Evolutionary conservation across 176 grass and related monocot species (phyloP).

Genomic region (Areca catechu): DNA sequence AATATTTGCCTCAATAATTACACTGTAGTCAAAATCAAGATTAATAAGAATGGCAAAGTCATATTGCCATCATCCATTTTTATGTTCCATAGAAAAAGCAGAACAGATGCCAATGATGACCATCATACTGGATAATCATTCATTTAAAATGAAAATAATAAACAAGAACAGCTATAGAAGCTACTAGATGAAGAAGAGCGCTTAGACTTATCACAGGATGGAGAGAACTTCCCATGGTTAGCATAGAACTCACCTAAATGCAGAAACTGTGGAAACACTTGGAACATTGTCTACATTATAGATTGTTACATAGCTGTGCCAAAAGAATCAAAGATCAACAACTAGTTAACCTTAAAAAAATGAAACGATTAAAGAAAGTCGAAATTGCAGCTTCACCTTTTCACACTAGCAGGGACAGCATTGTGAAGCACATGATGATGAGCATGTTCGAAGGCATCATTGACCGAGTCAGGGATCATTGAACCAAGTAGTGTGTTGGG

Average conservation of each 20-base stretch:
- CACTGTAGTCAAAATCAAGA: too few relatives aligned
- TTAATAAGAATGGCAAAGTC: too few relatives aligned
- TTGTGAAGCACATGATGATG: constrained; percentile 93
- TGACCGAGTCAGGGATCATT: constrained; percentile 72
- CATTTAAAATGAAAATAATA: too few relatives aligned
- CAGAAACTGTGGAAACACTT: constrained; percentile 48
- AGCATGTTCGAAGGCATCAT: constrained; percentile 71
- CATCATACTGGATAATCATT: too few relatives aligned
- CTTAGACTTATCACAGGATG: constrained; percentile 3
- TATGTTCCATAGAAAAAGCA: too few relatives aligned
- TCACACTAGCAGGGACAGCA: constrained; percentile 48
- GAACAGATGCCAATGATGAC: too few relatives aligned
- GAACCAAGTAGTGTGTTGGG: constrained; percentile 52
- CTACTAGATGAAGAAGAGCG: background rate
- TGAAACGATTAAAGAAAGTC: background rate
- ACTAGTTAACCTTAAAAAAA: constrained; percentile 11
- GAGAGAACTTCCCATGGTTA: background rate
- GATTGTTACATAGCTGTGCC: constrained; percentile 49
- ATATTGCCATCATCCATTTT: too few relatives aligned
- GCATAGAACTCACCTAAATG: constrained; percentile 39
- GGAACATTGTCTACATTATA: constrained; percentile 40
- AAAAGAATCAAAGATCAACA: constrained; percentile 13
- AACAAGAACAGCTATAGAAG: too few relatives aligned
- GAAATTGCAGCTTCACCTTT: constrained; percentile 45
- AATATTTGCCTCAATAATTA: too few relatives aligned